Conservation (phyloP, 1,284 basidiomycete genomes). For the Ceratobasidium sp. region DNA sequence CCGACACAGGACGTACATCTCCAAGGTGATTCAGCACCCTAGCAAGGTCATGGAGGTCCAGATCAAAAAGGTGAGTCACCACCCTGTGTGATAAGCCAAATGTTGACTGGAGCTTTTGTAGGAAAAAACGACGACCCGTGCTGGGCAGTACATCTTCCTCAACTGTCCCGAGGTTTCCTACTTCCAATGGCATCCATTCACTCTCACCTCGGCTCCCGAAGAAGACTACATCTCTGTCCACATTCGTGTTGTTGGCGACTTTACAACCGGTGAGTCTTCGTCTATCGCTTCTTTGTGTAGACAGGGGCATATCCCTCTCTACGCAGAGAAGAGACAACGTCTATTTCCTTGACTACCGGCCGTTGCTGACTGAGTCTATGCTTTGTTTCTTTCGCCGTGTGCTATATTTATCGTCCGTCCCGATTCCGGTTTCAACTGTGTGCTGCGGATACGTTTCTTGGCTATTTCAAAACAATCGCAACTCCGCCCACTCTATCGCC, state of each 20-base stretch:
- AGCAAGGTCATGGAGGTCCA: slow-evolving; percentile 89
- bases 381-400: neutral
- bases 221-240: slow-evolving; percentile 92
- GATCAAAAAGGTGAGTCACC: slow-evolving; percentile 78
- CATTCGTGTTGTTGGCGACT: slow-evolving; percentile 86
- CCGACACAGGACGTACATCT: slow-evolving; percentile 85
- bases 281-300: neutral
- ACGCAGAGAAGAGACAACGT: neutral
- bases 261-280: slow-evolving; percentile 62
- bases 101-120: too few relatives aligned
- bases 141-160: slow-evolving; percentile 88
- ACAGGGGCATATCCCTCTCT: neutral
- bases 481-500: too few relatives aligned
- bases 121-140: slow-evolving; percentile 78
- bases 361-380: neutral
- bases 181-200: slow-evolving; percentile 96
- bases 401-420: neutral
- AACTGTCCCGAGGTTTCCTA: slow-evolving; percentile 86
- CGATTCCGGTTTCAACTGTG: neutral
- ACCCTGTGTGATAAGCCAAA: too few relatives aligned
- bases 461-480: neutral
- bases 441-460: neutral
- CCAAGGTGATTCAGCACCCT: slow-evolving; percentile 92
- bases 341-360: slow-evolving; percentile 1
- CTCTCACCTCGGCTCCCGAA: slow-evolving; percentile 86